Evolutionary conservation across 129 eudicot species (phyloP), one percentile per base, ranked within the genome.

Genomic region (Smallanthus sonchifolius): DNA sequence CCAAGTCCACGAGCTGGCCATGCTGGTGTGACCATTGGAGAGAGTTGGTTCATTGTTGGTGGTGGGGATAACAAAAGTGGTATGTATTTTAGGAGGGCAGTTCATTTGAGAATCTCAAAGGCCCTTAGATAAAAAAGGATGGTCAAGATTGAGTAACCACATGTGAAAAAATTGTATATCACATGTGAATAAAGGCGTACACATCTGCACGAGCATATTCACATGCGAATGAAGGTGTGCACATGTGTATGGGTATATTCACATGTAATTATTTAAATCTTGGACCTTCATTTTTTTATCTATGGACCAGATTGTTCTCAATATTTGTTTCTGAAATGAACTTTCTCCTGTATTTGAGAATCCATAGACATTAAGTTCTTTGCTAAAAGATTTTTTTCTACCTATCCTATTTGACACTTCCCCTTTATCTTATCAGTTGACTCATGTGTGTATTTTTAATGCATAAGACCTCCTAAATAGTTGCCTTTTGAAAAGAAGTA

Each of bases 1-100:
- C 98, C 97, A 67, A 88, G 89, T 76, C 93, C 98, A 47, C 93
- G 98, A 66, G 96, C 97, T 75, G 98, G 98, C 67, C 98, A 94
- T 82, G 93, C 98, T 30, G 89, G 98, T 63, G 96, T 85, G 32
- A 85, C 96, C 24, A 77, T 94, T 79, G 97, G 98, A 59, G 97
- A 94, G 76, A 94, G 81, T 82, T 94, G 98, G 98, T 90, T 90
- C 75, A 90, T 94, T 79, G 91, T 81, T 38, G 98, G 98, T 43
- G 98, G 98, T 55, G 98, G 98, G 39, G 88, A 94, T 83, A 94
- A 90, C 70, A 90, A 81, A 57, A 90, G 91, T 81, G 98, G 97
- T 94, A 86, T 67, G 87, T 64, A 45, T 42, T 52, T 79, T 24
- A 49, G 24, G 6, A 49, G 24, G 56, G 15, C 20, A 5, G 15